phyloP scores from a whole-genome alignment of 2,329 filamentous ascomycete genomes.

The Fusarium scirpi region DNA sequence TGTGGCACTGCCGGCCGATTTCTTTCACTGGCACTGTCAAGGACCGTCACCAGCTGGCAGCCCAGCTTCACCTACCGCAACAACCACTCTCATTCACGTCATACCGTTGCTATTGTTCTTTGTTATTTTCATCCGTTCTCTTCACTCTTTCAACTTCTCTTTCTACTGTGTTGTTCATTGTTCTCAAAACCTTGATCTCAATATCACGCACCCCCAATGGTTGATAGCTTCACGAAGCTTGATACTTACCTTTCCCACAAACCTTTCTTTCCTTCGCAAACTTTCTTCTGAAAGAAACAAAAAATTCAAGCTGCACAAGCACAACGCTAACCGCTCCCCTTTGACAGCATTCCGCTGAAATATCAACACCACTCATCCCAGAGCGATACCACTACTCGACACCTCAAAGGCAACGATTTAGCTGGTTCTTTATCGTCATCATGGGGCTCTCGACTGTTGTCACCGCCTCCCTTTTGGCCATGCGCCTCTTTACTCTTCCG shows the following conservation, averaged over 20 bases:
- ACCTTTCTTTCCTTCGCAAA: neutral
- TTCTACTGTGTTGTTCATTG: slow-evolving; percentile 17
- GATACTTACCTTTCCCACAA: neutral
- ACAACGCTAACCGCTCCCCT: slow-evolving; percentile 29
- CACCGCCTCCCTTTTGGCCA: slow-evolving; percentile 57
- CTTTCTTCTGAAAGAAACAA: neutral
- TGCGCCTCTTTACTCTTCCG: slow-evolving; percentile 56
- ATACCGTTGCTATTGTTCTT: slow-evolving; percentile 8
- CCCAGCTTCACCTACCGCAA: slow-evolving; percentile 2
- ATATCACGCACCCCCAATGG: neutral
- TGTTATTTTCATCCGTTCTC: slow-evolving; percentile 23
- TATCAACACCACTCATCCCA: slow-evolving; percentile 30
- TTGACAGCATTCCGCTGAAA: slow-evolving; percentile 27
- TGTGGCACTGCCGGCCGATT: neutral
- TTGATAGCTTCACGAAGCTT: slow-evolving; percentile 26
- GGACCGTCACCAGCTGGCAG: slow-evolving; percentile 12
- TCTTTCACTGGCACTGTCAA: slow-evolving; percentile 24
- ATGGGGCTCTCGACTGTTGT: slow-evolving; percentile 60
- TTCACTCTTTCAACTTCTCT: neutral
- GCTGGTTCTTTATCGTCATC: slow-evolving; percentile 57
- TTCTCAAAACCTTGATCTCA: slow-evolving; percentile 9
- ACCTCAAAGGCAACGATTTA: slow-evolving; percentile 39
- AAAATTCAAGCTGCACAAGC: neutral
- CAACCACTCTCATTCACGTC: slow-evolving; percentile 13
- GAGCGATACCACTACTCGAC: slow-evolving; percentile 21